These are phyloP conservation scores for Kurtzmaniella quercitrusa DNA, from an alignment of 1,139 yeast species.

Conservation along the genomic window DNA sequence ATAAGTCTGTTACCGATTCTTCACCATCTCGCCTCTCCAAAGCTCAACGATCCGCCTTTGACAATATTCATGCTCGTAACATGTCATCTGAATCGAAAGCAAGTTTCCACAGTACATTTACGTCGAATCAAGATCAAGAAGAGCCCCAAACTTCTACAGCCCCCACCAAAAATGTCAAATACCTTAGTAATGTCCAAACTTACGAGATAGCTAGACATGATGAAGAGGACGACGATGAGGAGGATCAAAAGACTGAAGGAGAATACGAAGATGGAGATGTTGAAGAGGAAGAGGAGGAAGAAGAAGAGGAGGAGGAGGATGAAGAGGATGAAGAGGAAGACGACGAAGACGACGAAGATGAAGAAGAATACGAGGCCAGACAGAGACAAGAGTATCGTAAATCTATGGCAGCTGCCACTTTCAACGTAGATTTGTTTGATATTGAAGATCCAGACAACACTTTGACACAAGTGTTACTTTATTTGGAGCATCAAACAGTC, in stretches of 20 bases:
- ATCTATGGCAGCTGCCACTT: conserved; percentile 52
- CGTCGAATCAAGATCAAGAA: not conserved
- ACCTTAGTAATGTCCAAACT: conserved; percentile 8
- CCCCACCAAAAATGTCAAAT: conserved; percentile 12
- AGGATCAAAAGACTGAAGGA: conserved; percentile 8
- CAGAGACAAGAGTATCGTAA: conserved; percentile 46
- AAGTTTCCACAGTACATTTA: conserved; percentile 7
- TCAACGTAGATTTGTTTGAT: conserved; percentile 71
- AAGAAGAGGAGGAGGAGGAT: conserved; percentile 12
- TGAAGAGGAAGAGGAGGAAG: conserved; percentile 14
- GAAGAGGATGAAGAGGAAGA: conserved; percentile 15
- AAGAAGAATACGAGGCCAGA: conserved; percentile 31
- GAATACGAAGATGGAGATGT: conserved; percentile 9
- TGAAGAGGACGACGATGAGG: conserved; percentile 1
- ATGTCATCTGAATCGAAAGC: conserved; percentile 8
- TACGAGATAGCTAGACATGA: not conserved
- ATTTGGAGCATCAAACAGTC: conserved; percentile 90
- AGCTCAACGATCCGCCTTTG: not conserved
- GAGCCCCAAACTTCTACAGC: not conserved
- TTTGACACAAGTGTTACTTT: conserved; percentile 74
- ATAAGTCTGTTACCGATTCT: not conserved
- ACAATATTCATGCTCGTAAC: not conserved
- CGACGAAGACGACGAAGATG: conserved; percentile 19
- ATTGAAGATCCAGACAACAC: conserved; percentile 86
- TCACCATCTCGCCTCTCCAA: no score